Conservation (phyloP, 116 monocot species). For the Dioscorea cayenensis region DNA sequence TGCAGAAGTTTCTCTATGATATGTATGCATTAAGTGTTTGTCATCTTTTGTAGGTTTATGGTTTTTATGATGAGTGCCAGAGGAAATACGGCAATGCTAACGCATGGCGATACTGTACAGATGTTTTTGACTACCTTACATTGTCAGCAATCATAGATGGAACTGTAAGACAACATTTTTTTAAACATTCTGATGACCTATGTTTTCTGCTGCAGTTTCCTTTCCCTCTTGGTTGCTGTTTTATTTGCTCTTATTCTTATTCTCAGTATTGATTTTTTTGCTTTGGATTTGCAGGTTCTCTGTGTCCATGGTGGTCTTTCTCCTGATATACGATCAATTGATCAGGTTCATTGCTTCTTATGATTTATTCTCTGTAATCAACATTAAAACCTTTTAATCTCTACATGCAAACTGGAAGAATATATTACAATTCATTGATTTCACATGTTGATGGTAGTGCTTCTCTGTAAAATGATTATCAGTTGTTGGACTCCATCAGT, state of each 20-base stretch:
- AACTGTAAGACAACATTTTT: neutral
- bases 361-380: neutral
- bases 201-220: neutral
- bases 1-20: neutral
- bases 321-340: slow-evolving; percentile 74
- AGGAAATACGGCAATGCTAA: slow-evolving; percentile 97
- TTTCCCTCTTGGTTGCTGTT: neutral
- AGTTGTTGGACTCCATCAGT: neutral
- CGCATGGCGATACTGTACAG: slow-evolving; percentile 99
- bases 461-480: neutral
- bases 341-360: slow-evolving; percentile 40
- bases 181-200: neutral
- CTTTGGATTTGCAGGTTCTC: slow-evolving; percentile 69
- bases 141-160: neutral
- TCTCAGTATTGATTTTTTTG: slow-evolving; percentile 70
- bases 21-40: neutral
- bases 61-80: slow-evolving; percentile 98
- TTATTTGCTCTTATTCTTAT: slow-evolving; percentile 20
- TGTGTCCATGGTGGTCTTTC: slow-evolving; percentile 95
- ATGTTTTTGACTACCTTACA: slow-evolving; percentile 93
- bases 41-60: slow-evolving; percentile 63
- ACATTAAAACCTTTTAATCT: neutral
- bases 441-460: neutral
- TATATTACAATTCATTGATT: neutral
- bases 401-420: neutral